Evolutionary conservation across 1,139 yeast genomes (phyloP).

Genomic region (Schwanniomyces etchellsii): DNA sequence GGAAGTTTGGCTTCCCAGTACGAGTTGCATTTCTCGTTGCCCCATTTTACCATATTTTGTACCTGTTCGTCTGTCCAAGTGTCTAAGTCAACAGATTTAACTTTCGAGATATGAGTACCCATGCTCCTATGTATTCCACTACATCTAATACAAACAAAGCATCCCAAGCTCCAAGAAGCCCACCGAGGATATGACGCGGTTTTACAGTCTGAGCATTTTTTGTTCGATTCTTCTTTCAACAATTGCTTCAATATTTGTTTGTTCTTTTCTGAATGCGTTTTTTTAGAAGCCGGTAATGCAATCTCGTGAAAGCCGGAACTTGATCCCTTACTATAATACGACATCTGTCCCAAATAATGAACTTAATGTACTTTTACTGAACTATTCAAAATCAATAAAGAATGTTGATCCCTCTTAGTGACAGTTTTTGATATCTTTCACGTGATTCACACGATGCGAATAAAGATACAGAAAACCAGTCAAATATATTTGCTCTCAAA

Average conservation of each 20-base stretch:
- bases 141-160: constrained; percentile 85
- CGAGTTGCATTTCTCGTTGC: constrained; percentile 69
- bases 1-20: constrained; percentile 84
- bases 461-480: too few species aligned
- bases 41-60: constrained; percentile 79
- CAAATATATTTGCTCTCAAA: too few species aligned
- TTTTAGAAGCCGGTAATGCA: constrained; percentile 37
- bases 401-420: too few species aligned
- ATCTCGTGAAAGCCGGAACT: constrained; percentile 3
- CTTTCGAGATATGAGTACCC: constrained; percentile 90
- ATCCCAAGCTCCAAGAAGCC: constrained; percentile 96
- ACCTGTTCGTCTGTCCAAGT: constrained; percentile 96
- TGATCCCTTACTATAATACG: constrained; percentile 3
- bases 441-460: too few species aligned
- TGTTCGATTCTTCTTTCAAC: constrained; percentile 70
- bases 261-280: constrained; percentile 47
- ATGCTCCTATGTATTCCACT: constrained; percentile 93
- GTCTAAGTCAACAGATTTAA: constrained; percentile 88
- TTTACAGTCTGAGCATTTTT: constrained; percentile 88
- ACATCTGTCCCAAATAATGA: too few species aligned
- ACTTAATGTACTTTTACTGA: too few species aligned
- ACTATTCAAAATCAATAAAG: too few species aligned
- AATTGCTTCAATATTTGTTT: constrained; percentile 69
- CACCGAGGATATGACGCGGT: constrained; percentile 87
- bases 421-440: too few species aligned